Conservation (phyloP, 345 rosid species). For the rapeseed (Brassica napus) region DNA sequence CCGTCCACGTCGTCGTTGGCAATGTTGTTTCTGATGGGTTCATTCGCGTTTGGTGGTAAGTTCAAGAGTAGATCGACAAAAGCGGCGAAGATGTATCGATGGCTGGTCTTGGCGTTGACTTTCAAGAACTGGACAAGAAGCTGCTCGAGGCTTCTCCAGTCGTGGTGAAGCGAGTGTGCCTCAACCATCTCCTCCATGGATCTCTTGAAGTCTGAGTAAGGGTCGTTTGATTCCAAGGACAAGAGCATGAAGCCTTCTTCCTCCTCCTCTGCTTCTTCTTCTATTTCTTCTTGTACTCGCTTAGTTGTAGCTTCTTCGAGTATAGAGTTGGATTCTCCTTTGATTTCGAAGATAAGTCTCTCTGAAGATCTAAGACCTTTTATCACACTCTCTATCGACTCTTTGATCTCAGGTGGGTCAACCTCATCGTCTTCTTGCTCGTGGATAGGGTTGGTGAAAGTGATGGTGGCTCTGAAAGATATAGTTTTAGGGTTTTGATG, state of each 20-base stretch:
- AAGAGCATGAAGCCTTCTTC: constrained; percentile 48
- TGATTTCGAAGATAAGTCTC: constrained; percentile 70
- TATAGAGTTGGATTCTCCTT: constrained; percentile 67
- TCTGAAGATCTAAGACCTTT: constrained; percentile 54
- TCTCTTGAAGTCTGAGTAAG: constrained; percentile 67
- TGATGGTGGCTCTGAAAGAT: constrained; percentile 54
- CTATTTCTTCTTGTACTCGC: constrained; percentile 8
- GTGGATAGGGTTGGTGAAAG: constrained; percentile 33
- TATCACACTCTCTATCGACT: constrained; percentile 53
- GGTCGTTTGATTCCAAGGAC: constrained; percentile 78
- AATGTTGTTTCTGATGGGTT: constrained; percentile 4
- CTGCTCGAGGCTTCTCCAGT: constrained; percentile 71
- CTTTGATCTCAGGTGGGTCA: constrained; percentile 44
- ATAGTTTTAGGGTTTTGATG: constrained; percentile 72
- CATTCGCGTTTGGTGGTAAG: constrained; percentile 30
- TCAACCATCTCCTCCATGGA: constrained; percentile 98
- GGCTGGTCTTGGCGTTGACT: constrained; percentile 68
- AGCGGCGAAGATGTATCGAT: constrained; percentile 67
- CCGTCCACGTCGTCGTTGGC: constrained; percentile 5
- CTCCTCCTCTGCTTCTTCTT: constrained; percentile 6
- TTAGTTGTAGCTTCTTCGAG: constrained; percentile 44
- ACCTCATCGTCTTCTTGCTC: constrained; percentile 27
- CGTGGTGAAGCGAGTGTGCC: constrained; percentile 53
- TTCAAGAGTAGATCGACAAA: constrained; percentile 73
- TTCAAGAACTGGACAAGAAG: constrained; percentile 69